A percentile compares a stretch with the other conserved stretches of the same genome.
phyloP scores from a whole-genome alignment of 495 filamentous ascomycete species.

The Penicillium roqueforti region DNA sequence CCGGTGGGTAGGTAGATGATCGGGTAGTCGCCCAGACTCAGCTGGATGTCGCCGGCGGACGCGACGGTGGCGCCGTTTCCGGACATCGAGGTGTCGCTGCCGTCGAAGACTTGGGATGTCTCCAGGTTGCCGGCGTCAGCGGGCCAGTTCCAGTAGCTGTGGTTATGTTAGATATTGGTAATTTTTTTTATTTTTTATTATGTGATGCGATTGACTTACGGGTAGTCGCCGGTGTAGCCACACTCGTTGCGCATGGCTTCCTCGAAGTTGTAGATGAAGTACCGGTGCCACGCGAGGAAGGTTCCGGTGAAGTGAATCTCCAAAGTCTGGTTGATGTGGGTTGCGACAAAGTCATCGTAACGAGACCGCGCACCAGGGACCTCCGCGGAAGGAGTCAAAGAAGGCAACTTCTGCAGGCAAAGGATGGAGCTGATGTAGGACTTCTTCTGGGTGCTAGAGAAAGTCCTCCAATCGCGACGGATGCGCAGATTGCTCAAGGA shows the following conservation, averaged over 20 bases:
- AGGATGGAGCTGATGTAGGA: conserved; percentile 60
- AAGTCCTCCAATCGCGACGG: conserved; percentile 46
- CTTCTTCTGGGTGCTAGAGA: conserved; percentile 42
- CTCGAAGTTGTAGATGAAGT: conserved; percentile 61
- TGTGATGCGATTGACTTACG: conserved; percentile 14
- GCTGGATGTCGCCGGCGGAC: conserved; percentile 24
- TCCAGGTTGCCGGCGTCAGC: conserved; percentile 45
- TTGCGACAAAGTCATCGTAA: conserved; percentile 68
- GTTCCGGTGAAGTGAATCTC: conserved; percentile 60
- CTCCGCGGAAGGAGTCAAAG: conserved; percentile 37
- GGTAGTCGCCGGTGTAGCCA: conserved; percentile 54
- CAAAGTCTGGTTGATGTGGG: conserved; percentile 61
- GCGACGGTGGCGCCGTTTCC: conserved; percentile 55
- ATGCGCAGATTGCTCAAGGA: conserved; percentile 45
- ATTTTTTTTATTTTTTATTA: no score
- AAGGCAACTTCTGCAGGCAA: conserved; percentile 53
- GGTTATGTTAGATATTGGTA: background rate
- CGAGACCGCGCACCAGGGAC: conserved; percentile 51
- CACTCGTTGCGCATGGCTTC: conserved; percentile 66
- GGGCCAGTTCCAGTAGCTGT: conserved; percentile 63
- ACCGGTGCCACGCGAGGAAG: conserved; percentile 70
- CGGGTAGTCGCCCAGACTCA: conserved; percentile 15
- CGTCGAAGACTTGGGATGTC: conserved; percentile 62
- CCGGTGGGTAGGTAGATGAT: conserved; percentile 40
- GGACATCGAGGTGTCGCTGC: conserved; percentile 54